These are phyloP conservation scores for Mesembryanthemum crystallinum DNA, from an alignment of 148 eudicot species.

Conservation along the genomic window DNA sequence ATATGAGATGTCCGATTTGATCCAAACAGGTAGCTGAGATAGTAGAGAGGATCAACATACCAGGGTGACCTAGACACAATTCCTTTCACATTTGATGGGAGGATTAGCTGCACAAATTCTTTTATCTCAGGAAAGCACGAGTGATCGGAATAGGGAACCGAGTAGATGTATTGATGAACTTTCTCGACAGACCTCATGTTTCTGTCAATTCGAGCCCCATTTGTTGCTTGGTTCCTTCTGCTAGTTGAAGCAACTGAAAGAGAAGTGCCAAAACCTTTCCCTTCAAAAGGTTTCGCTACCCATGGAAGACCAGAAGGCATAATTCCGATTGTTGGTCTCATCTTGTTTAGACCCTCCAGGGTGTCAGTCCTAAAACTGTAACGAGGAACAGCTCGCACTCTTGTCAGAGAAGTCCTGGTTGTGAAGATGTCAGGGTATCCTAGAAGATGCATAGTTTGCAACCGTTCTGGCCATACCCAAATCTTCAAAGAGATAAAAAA, in stretches of 20 bases:
- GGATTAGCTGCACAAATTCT: slow-evolving; percentile 49
- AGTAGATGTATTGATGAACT: slow-evolving; percentile 50
- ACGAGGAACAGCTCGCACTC: slow-evolving; percentile 77
- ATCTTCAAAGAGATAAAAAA: slow-evolving; percentile 37
- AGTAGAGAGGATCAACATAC: slow-evolving; percentile 54
- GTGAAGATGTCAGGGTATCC: slow-evolving; percentile 64
- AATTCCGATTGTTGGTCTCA: slow-evolving; percentile 68
- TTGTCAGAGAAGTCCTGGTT: slow-evolving; percentile 55
- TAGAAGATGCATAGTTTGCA: slow-evolving; percentile 75
- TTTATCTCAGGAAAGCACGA: slow-evolving; percentile 67
- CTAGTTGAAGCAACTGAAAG: slow-evolving; percentile 23
- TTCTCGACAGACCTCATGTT: slow-evolving; percentile 37
- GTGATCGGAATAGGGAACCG: slow-evolving; percentile 79
- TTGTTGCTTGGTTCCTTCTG: slow-evolving; percentile 11
- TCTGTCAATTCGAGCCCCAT: slow-evolving; percentile 20
- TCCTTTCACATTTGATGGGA: slow-evolving; percentile 59
- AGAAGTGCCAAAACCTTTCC: slow-evolving; percentile 25
- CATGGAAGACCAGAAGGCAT: slow-evolving; percentile 93
- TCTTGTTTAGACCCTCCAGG: slow-evolving; percentile 54
- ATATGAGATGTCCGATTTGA: slow-evolving; percentile 27
- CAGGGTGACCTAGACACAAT: slow-evolving; percentile 64
- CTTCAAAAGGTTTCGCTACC: slow-evolving; percentile 37
- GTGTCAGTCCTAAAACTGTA: slow-evolving; percentile 72
- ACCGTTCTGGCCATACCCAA: slow-evolving; percentile 90
- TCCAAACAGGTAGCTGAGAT: slow-evolving; percentile 49